Conservation (phyloP, 495 filamentous ascomycete genomes). For the Apodospora peruviana region DNA sequence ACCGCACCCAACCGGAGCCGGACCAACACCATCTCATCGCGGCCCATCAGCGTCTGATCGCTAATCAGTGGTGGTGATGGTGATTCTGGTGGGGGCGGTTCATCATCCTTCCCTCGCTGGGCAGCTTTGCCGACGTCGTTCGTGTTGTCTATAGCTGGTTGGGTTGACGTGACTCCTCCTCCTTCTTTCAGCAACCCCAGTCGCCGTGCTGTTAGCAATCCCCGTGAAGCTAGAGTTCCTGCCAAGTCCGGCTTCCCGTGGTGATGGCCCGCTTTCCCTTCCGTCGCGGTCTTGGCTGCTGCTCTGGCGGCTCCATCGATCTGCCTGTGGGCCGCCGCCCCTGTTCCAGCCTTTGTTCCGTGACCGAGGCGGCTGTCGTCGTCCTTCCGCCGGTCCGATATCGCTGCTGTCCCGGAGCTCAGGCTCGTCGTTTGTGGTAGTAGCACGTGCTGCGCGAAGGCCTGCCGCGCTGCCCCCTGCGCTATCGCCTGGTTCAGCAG, state of each 20-base stretch:
- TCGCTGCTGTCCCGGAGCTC: not conserved
- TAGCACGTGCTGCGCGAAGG: constrained; percentile 10
- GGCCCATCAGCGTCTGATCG: no score
- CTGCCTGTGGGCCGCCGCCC: not conserved
- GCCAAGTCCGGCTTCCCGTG: not conserved
- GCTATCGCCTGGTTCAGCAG: constrained; percentile 18
- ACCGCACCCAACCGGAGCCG: constrained; percentile 4
- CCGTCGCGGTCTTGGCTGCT: not conserved
- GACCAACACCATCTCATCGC: not conserved
- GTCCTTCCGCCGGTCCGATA: not conserved
- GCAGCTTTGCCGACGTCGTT: no score
- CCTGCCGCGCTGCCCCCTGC: constrained; percentile 21
- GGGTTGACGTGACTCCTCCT: not conserved
- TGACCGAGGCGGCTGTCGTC: not conserved
- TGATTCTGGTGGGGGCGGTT: no score
- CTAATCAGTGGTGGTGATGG: no score
- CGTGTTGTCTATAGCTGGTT: no score
- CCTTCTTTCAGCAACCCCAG: not conserved
- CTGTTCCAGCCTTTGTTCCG: not conserved
- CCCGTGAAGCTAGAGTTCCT: not conserved
- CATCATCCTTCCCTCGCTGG: no score
- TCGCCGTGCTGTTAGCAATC: not conserved
- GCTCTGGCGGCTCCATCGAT: not conserved
- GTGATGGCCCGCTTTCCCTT: not conserved
- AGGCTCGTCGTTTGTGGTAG: no score